Conservation (phyloP, 2,329 filamentous ascomycete genomes). For the Alternaria brassicicola region DNA sequence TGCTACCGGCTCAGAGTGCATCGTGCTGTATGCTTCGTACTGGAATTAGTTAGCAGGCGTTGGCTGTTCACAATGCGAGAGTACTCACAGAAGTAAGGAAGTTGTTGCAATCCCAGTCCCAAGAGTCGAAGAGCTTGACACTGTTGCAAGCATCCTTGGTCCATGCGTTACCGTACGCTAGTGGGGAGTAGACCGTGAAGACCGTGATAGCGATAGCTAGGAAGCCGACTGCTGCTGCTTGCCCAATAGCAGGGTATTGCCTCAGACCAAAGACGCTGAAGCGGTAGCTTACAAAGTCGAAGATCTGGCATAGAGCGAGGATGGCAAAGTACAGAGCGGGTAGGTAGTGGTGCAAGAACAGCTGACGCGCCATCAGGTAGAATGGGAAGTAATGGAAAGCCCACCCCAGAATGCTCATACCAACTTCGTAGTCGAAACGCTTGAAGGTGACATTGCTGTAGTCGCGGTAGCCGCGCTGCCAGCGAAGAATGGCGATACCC, state of each 20-base stretch:
- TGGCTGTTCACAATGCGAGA: slow-evolving; percentile 4
- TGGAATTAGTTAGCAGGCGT: slow-evolving; percentile 17
- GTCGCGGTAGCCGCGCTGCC: slow-evolving; percentile 92
- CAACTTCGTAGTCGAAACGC: slow-evolving; percentile 97
- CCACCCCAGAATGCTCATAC: slow-evolving; percentile 89
- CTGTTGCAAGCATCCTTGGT: slow-evolving; percentile 84
- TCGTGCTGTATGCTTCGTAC: slow-evolving; percentile 42
- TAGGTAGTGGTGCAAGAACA: slow-evolving; percentile 99
- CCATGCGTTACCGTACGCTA: slow-evolving; percentile 94
- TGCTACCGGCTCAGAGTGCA: slow-evolving; percentile 21
- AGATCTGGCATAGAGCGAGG: slow-evolving; percentile 84
- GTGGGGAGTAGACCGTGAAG: slow-evolving; percentile 84
- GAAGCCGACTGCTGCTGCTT: slow-evolving; percentile 73
- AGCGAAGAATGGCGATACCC: slow-evolving; percentile 82
- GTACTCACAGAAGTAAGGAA: slow-evolving; percentile 84
- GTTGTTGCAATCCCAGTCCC: slow-evolving; percentile 98
- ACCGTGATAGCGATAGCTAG: slow-evolving; percentile 74
- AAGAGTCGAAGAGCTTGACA: slow-evolving; percentile 84
- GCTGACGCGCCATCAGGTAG: slow-evolving; percentile 95
- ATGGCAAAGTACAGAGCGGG: slow-evolving; percentile 95
- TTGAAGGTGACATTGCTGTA: slow-evolving; percentile 85
- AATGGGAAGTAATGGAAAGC: slow-evolving; percentile 99
- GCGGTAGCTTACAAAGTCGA: slow-evolving; percentile 82
- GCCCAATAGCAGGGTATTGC: slow-evolving; percentile 75
- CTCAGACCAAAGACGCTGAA: slow-evolving; percentile 71